Base-by-base conservation (phyloP, 2,329 filamentous ascomycete species). In the Waltergamsia citrina region DNA sequence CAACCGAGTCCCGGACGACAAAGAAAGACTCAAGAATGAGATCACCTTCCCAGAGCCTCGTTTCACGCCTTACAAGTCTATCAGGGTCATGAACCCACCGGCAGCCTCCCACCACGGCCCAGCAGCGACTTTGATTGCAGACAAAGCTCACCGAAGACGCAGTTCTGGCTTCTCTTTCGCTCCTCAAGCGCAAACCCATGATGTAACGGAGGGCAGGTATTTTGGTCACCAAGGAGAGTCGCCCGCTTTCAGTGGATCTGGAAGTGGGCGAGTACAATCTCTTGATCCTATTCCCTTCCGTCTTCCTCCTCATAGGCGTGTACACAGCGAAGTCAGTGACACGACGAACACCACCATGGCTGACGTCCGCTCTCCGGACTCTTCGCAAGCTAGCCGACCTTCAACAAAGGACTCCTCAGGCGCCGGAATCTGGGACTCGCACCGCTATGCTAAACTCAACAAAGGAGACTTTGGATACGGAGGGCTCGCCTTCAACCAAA, bases 1-100 rank as follows among this genome's bases (percentile, higher is more conserved):
- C 35, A 96, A 96, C 52, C 78, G 92, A 18, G 90, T 95, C 0
- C 90, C 92, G 0, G 92, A 96, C 47, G 90, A 86, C 26, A 94
- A 95, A 52, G 90, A 96, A 57, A 90, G 81, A 50, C 68, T 98
- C 25, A 73, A 81, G 21, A 95, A 93, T 49, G 92, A 98, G 53
- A 81, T 90, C 5, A 87, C 92, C 24, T 71, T 84, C 39, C 90
- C 90, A 0, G 87, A 95, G 45, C 92, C 92, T 15, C 75, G 79
- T 15, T 98, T 86, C 52, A 85, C 79, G 36, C 69, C 79, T 2
- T 96, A 94, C 62, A 94, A 88, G 52, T 74, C 83, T 4, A 59
- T 67, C 24, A 62, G 71, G 6, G 61, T 67, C 21, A 71, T 71
- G 65, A 58, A 63, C 26, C 57, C 62, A 15, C 52, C 61, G 1